Base-by-base conservation (phyloP, 371 early-diverging fungal species). In the Mucor indicus region DNA sequence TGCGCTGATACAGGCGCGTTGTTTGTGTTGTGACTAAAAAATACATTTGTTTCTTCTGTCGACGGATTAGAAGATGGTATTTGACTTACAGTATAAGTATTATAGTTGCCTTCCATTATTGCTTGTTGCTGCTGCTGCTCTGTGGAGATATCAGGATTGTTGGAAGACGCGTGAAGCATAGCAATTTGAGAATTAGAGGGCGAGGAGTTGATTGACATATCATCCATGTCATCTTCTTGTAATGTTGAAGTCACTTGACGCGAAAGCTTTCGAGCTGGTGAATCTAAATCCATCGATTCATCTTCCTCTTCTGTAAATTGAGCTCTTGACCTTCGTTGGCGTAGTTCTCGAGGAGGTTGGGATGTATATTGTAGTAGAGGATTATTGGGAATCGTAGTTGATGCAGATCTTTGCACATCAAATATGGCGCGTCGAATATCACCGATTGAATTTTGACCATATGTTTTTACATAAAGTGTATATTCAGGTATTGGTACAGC, bases 401-500 rank as follows among this genome's bases (percentile, higher is more conserved):
- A 2, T 0, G 32, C 2, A n/a, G 56, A 24, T 42, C 49, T 38
- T 41, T 57, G 57, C 43, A 50, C 42, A 44, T 59, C 54, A 30
- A 53, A 53, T 11, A 59, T 59, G 4, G 60, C 60, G 11, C 54
- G 37, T 46, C 55, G 15, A 11, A 55, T 60, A 36, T 60, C 55
- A 19, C 55, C 60, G n/a, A 52, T 39, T 23, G 55, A 47, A 17
- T 64, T 58, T 27, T 72, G 68, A 20, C 57, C 60, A 41, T 72
- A 60, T 45, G 68, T 63, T 32, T 63, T 65, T 21, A 72, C 62
- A 20, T 62, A 48, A 21, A 57, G 63, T 3, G 53, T 51, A 36
- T 68, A 65, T n/a, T 64, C 54, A 12, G 63, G 63, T 19, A 71
- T 55, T 0, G 62, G 62, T 19, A 71, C 64, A 6, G 59, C 55